A percentile compares a stretch with the other conserved stretches of the same genome.
These are phyloP conservation scores for Leccinum fallax DNA, from an alignment of 1,284 basidiomycete species.

Conservation along the genomic window DNA sequence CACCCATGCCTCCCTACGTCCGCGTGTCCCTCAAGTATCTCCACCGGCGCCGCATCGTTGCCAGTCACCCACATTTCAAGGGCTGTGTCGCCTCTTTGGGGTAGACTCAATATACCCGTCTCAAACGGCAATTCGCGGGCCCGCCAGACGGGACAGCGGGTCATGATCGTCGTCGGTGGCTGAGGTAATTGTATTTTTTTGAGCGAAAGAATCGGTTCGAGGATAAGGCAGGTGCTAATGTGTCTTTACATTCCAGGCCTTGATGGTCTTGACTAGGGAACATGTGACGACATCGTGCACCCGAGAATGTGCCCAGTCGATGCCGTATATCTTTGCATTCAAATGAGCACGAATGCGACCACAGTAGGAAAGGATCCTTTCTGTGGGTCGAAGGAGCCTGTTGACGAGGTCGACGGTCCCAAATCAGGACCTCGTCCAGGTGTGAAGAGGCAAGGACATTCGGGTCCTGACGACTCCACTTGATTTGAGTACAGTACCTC, in stretches of 20 bases:
- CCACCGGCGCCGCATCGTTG: conserved; percentile 56
- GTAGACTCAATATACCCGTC: conserved; percentile 83
- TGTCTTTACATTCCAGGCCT: conserved; percentile 70
- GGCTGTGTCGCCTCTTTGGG: conserved; percentile 85
- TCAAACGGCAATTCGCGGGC: conserved; percentile 94
- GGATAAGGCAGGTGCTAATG: conserved; percentile 18
- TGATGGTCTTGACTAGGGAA: conserved; percentile 91
- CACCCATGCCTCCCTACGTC: conserved; percentile 73
- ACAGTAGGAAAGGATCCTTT: conserved; percentile 86
- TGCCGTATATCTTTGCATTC: too few relatives aligned
- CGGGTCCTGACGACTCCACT: conserved; percentile 89
- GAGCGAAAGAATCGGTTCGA: conserved; percentile 13
- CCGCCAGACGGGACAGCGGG: conserved; percentile 91
- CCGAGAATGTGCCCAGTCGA: conserved; percentile 53
- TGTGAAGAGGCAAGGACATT: conserved; percentile 89
- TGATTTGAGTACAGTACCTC: conserved; percentile 83
- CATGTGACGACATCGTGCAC: conserved; percentile 87
- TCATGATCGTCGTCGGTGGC: conserved; percentile 66
- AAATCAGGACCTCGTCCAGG: conserved; percentile 51
- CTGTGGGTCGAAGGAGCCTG: conserved; percentile 38
- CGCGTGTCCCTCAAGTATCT: conserved; percentile 85
- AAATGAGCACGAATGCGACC: conserved; percentile 74
- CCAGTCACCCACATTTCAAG: conserved; percentile 82
- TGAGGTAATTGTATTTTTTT: conserved; percentile 28
- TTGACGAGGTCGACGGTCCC: conserved; percentile 49